Conservation (phyloP, 2,329 filamentous ascomycete species). For the Phoma sp. region DNA sequence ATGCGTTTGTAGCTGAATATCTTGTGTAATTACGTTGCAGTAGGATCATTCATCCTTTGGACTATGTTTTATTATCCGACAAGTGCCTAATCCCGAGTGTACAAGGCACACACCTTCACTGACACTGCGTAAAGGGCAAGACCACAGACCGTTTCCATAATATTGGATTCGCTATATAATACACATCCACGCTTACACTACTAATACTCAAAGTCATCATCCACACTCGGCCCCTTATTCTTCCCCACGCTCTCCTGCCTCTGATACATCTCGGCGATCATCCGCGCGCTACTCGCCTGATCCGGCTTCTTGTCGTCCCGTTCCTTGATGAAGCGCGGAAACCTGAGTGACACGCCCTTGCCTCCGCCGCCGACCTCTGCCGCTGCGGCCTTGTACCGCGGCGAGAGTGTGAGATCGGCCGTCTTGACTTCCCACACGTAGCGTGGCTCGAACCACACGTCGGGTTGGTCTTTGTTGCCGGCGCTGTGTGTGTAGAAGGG, state of each 20-base stretch:
- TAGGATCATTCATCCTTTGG: too few relatives aligned
- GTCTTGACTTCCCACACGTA: constrained; percentile 98
- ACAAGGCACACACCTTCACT: too few relatives aligned
- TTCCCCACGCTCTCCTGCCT: constrained; percentile 91
- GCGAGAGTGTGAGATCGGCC: constrained; percentile 90
- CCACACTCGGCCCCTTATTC: constrained; percentile 83
- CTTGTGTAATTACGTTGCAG: too few relatives aligned
- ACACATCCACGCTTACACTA: too few relatives aligned
- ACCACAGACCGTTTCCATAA: too few relatives aligned
- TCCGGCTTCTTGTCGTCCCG: constrained; percentile 97
- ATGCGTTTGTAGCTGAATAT: too few relatives aligned
- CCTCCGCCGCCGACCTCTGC: constrained; percentile 76
- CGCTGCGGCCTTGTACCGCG: constrained; percentile 89
- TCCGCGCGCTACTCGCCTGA: constrained; percentile 80
- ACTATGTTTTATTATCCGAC: too few relatives aligned
- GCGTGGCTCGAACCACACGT: constrained; percentile 96
- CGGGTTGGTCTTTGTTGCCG: constrained; percentile 90
- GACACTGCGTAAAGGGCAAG: too few relatives aligned
- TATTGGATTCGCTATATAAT: too few relatives aligned
- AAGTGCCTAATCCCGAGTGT: too few relatives aligned
- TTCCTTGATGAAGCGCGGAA: constrained; percentile 90
- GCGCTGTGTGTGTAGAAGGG: constrained; percentile 90
- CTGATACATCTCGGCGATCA: constrained; percentile 96
- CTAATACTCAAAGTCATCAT: constrained; percentile 74
- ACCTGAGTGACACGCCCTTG: constrained; percentile 85